These are phyloP conservation scores for Sanghuangporus sanghuang DNA, from an alignment of 1,284 basidiomycete genomes.

Conservation along the genomic window DNA sequence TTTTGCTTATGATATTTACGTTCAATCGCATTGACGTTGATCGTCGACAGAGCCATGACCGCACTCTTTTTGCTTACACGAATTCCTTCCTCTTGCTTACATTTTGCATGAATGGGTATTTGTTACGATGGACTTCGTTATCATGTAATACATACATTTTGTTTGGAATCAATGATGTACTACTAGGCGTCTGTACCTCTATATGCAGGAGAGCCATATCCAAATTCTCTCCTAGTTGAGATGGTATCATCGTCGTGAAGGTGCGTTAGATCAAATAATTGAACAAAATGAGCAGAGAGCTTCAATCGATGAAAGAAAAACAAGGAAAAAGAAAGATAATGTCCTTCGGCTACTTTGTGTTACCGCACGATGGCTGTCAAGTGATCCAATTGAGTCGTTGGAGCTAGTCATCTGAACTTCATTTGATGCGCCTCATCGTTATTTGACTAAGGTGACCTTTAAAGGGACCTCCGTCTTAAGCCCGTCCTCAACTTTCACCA, in stretches of 20 bases:
- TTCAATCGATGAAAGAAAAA: not conserved
- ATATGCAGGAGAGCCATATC: too few relatives aligned
- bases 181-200: too few relatives aligned
- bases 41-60: not conserved
- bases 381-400: too few relatives aligned
- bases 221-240: too few relatives aligned
- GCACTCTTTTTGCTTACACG: too few relatives aligned
- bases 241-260: not conserved
- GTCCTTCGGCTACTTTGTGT: not conserved
- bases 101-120: too few relatives aligned
- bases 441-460: slow-evolving; percentile 5
- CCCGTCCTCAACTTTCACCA: slow-evolving; percentile 1
- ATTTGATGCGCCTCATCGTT: not conserved
- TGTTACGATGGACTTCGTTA: too few relatives aligned
- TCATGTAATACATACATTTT: too few relatives aligned
- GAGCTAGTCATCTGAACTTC: too few relatives aligned
- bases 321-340: not conserved
- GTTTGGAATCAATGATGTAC: too few relatives aligned
- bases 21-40: not conserved
- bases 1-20: not conserved
- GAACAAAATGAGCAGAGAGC: not conserved
- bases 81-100: too few relatives aligned
- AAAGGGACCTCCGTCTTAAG: slow-evolving; percentile 9
- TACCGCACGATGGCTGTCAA: too few relatives aligned
- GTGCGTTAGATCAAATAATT: not conserved